phyloP scores from a whole-genome alignment of 2,329 filamentous ascomycete genomes.

The Chaetothyriales sp. region DNA sequence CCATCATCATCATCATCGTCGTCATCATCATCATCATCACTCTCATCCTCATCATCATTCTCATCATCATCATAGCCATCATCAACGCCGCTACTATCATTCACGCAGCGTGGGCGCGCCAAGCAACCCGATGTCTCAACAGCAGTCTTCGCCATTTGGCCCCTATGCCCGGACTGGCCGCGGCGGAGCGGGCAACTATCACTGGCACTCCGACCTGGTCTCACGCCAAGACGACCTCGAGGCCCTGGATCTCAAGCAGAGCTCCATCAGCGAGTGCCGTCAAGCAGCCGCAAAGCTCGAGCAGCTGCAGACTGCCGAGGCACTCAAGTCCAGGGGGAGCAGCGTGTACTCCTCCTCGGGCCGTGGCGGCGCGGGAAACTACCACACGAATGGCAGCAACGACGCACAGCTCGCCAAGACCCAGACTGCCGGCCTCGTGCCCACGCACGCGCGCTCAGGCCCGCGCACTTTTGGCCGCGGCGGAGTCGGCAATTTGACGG shows the following conservation, averaged over 20 bases:
- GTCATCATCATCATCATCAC: not conserved
- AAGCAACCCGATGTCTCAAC: not conserved
- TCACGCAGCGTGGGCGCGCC: not conserved
- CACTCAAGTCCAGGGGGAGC: slow-evolving; percentile 6
- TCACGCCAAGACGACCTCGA: not conserved
- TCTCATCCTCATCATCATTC: not conserved
- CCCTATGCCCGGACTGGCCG: slow-evolving; percentile 41
- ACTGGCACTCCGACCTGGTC: slow-evolving; percentile 29
- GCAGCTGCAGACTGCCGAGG: slow-evolving; percentile 12
- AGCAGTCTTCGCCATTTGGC: slow-evolving; percentile 17
- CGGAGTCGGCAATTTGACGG: slow-evolving; percentile 46
- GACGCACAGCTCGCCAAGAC: slow-evolving; percentile 19
- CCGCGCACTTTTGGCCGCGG: slow-evolving; percentile 37
- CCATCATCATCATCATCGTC: not conserved
- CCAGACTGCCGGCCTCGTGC: slow-evolving; percentile 7
- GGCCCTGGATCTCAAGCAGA: slow-evolving; percentile 6
- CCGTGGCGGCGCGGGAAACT: slow-evolving; percentile 16
- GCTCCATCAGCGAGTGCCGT: slow-evolving; percentile 11
- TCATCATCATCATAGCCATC: slow-evolving; percentile 1
- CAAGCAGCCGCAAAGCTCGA: slow-evolving; percentile 13
- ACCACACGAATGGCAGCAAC: slow-evolving; percentile 10
- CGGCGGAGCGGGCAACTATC: slow-evolving; percentile 51
- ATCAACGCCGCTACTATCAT: slow-evolving; percentile 5
- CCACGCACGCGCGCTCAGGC: slow-evolving; percentile 22
- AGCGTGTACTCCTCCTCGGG: slow-evolving; percentile 10